Percentiles rank a stretch among this genome's conserved stretches.
phyloP scores from a whole-genome alignment of 306 rosid genomes.

The Vicia faba region DNA sequence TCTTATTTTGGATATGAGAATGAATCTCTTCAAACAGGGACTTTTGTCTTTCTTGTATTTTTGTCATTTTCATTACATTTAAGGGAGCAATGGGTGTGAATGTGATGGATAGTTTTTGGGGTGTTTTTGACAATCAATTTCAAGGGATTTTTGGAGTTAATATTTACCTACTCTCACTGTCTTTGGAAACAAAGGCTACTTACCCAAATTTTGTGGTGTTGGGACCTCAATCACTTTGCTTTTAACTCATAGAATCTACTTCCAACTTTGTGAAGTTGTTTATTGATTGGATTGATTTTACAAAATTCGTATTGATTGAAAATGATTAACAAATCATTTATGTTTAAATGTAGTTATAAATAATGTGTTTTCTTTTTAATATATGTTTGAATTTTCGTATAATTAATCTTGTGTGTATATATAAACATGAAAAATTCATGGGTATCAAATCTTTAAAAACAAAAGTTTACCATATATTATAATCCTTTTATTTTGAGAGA shows the following conservation, averaged over 20 bases:
- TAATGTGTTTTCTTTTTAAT: no score
- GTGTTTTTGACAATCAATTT: slow-evolving; percentile 27
- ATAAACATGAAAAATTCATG: no score
- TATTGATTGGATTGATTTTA: no score
- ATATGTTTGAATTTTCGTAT: no score
- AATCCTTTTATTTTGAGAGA: no score
- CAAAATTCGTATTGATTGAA: no score
- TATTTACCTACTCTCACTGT: slow-evolving; percentile 45
- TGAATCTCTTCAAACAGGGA: slow-evolving; percentile 27
- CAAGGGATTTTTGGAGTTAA: slow-evolving; percentile 34
- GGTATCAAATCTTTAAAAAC: no score
- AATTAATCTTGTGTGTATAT: no score
- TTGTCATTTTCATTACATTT: slow-evolving; percentile 1
- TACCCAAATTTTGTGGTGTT: slow-evolving; percentile 44
- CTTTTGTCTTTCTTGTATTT: slow-evolving; percentile 33
- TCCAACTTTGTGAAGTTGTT: slow-evolving; percentile 24
- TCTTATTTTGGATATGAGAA: slow-evolving; percentile 35
- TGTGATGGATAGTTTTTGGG: slow-evolving; percentile 30
- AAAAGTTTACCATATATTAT: no score
- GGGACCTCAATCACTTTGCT: slow-evolving; percentile 1
- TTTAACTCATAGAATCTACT: slow-evolving; percentile 36
- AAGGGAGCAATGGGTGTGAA: slow-evolving; percentile 38
- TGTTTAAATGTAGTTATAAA: no score
- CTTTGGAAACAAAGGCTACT: slow-evolving; percentile 46
- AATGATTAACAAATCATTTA: no score